Evolutionary conservation across 768 basidiomycete species (phyloP).

Genomic region (Asterophora lycoperdoides): DNA sequence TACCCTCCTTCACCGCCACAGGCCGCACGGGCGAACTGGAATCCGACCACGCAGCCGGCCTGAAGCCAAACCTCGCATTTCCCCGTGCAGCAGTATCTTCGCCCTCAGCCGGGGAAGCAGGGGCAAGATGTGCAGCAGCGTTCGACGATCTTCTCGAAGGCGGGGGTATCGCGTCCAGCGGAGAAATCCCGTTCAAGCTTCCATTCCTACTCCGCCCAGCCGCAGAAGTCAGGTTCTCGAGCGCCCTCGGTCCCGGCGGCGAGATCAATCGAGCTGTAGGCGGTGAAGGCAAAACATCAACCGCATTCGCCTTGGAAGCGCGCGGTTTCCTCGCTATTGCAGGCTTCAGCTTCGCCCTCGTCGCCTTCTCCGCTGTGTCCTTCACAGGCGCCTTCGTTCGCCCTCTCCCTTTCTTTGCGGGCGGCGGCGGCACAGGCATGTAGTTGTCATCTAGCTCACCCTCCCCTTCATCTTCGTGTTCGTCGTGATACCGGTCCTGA

Average conservation of each 20-base stretch:
- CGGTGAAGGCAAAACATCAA: background rate
- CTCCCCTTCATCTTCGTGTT: slow-evolving; percentile 5
- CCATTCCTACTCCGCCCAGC: background rate
- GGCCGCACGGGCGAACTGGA: background rate
- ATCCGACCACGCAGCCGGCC: background rate
- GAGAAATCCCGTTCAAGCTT: background rate
- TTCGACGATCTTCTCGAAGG: background rate
- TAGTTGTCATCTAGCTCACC: background rate
- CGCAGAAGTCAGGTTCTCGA: background rate
- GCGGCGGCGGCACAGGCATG: background rate
- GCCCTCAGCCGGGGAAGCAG: background rate
- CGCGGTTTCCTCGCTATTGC: slow-evolving; percentile 11
- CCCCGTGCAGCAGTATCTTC: background rate
- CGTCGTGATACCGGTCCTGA: slow-evolving; percentile 4
- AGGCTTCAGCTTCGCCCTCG: slow-evolving; percentile 3
- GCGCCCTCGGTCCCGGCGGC: slow-evolving; percentile 13
- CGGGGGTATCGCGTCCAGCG: slow-evolving; percentile 4
- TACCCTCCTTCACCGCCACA: background rate
- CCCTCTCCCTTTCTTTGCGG: slow-evolving; percentile 14
- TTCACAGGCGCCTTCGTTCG: slow-evolving; percentile 5
- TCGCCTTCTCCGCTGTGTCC: slow-evolving; percentile 14
- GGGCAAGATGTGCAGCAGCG: background rate
- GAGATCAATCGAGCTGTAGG: slow-evolving; percentile 24
- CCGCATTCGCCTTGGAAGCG: background rate
- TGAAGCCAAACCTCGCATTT: slow-evolving; percentile 4